These are phyloP conservation scores for Chrysopogon serrulatus DNA, from an alignment of 176 grass and related monocot genomes.

Conservation along the genomic window DNA sequence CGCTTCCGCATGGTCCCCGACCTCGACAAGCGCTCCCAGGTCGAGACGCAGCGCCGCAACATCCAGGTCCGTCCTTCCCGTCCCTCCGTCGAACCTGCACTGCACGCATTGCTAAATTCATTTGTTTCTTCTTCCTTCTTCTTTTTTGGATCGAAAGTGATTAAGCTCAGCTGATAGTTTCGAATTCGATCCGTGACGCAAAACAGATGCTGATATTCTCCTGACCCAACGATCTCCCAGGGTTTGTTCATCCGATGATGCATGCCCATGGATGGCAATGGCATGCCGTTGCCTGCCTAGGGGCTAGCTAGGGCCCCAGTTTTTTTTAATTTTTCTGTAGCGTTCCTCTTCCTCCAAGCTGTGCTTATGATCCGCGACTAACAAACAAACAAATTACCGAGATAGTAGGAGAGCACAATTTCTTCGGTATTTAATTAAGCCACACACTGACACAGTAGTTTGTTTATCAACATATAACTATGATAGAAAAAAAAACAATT, in stretches of 20 bases:
- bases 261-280: neutral
- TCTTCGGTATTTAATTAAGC: neutral
- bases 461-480: no score
- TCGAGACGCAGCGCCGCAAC: constrained; percentile 61
- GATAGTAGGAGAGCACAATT: neutral
- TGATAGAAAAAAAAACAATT: no score
- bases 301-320: neutral
- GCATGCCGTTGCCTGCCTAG: neutral
- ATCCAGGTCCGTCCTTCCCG: constrained; percentile 51
- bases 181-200: neutral
- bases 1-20: constrained; percentile 91
- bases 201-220: neutral
- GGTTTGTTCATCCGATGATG: neutral
- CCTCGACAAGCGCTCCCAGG: constrained; percentile 58
- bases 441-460: neutral
- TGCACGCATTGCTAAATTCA: neutral
- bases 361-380: no score
- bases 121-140: neutral
- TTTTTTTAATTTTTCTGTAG: no score
- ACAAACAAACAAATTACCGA: neutral
- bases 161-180: neutral
- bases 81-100: neutral
- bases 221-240: neutral
- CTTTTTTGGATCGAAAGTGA: neutral
- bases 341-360: no score